A percentile compares a stretch with the other conserved stretches of the same genome.
Evolutionary conservation across 1,284 basidiomycete genomes (phyloP).

Genomic region (Sanghuangporus sanghuang): DNA sequence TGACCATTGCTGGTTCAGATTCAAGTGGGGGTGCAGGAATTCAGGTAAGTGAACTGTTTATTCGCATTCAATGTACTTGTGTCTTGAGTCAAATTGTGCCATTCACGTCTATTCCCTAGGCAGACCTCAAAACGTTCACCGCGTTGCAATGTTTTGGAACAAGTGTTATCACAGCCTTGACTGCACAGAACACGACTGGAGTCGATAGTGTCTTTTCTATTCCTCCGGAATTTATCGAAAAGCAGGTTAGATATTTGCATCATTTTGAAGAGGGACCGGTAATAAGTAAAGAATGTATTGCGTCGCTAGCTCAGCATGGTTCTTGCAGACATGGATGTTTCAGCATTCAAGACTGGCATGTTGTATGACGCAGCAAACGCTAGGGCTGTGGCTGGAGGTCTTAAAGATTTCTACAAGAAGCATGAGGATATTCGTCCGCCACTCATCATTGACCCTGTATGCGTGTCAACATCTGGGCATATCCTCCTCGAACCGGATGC

Average conservation of each 20-base stretch:
- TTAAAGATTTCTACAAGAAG: slow-evolving; percentile 35
- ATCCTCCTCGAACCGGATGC: slow-evolving; percentile 69
- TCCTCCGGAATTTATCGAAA: slow-evolving; percentile 63
- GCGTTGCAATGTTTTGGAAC: slow-evolving; percentile 81
- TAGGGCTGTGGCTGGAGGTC: slow-evolving; percentile 38
- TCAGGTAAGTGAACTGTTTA: slow-evolving; percentile 47
- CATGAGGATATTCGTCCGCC: slow-evolving; percentile 33
- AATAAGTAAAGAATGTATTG: slow-evolving; percentile 1
- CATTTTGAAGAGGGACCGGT: background rate
- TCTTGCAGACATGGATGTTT: slow-evolving; percentile 69
- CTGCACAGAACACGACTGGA: slow-evolving; percentile 88
- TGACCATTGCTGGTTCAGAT: slow-evolving; percentile 86
- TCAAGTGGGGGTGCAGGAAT: slow-evolving; percentile 89
- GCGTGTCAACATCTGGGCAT: slow-evolving; percentile 90
- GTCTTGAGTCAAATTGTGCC: background rate
- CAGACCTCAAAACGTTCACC: slow-evolving; percentile 84
- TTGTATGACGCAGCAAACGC: slow-evolving; percentile 51
- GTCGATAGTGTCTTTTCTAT: slow-evolving; percentile 69
- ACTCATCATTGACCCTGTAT: slow-evolving; percentile 86
- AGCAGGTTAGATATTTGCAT: slow-evolving; percentile 49
- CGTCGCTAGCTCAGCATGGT: slow-evolving; percentile 62
- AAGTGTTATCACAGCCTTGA: slow-evolving; percentile 85
- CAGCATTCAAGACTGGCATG: slow-evolving; percentile 92
- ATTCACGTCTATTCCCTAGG: slow-evolving; percentile 34
- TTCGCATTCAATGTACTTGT: background rate